These are phyloP conservation scores for Helotiales sp. DNA, from an alignment of 2,329 filamentous ascomycete genomes.

Conservation along the genomic window DNA sequence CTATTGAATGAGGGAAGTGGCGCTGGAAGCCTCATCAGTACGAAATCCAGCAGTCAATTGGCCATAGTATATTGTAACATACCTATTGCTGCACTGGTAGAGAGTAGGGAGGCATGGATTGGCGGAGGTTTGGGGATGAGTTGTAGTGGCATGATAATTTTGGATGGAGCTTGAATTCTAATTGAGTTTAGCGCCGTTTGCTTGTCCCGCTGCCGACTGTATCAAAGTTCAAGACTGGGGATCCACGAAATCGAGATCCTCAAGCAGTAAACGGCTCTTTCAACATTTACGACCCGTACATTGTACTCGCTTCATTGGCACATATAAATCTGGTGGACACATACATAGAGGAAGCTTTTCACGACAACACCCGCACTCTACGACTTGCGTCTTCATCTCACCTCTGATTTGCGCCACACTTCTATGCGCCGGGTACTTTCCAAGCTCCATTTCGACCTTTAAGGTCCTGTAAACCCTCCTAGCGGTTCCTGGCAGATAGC, in stretches of 20 bases:
- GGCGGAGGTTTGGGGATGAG: not conserved
- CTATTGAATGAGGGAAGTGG: constrained; percentile 30
- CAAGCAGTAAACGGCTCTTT: constrained; percentile 11
- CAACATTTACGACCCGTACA: not conserved
- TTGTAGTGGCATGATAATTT: constrained; percentile 22
- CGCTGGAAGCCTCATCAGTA: constrained; percentile 22
- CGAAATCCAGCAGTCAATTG: constrained; percentile 12
- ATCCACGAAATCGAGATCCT: not conserved
- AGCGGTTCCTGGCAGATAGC: not conserved
- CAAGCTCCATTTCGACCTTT: constrained; percentile 2
- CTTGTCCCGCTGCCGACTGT: constrained; percentile 9
- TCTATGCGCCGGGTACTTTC: constrained; percentile 32
- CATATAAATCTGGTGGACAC: not conserved
- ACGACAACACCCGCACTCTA: not conserved
- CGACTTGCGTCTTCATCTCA: constrained; percentile 7
- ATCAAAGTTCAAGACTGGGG: constrained; percentile 30
- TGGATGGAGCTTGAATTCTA: constrained; percentile 17
- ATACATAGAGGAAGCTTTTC: not conserved
- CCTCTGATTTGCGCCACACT: constrained; percentile 12
- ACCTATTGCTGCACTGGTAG: constrained; percentile 25
- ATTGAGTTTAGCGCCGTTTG: constrained; percentile 17
- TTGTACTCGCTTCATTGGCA: too few species aligned
- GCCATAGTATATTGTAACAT: constrained; percentile 1
- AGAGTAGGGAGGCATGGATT: constrained; percentile 18
- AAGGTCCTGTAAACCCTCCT: not conserved